phyloP scores from a whole-genome alignment of 352 stramenopile species.

The Nothophytophthora sp. region DNA sequence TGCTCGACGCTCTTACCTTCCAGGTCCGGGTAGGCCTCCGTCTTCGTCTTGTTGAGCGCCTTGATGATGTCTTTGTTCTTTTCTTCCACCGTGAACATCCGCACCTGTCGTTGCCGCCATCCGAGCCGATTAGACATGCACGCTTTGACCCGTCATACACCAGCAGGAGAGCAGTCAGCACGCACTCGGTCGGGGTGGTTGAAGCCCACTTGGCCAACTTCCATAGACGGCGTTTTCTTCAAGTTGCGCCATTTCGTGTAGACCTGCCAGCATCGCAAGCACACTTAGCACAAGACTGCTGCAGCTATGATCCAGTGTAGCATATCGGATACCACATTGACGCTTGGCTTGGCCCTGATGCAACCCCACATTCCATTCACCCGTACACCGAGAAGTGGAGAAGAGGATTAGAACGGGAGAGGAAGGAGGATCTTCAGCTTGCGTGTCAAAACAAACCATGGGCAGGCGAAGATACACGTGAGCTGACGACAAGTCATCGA shows the following conservation, averaged over 20 bases:
- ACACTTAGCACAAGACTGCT: not conserved
- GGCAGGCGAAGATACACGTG: constrained; percentile 98
- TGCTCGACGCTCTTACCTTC: no score
- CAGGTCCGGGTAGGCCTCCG: constrained; percentile 70
- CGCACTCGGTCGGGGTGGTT: constrained; percentile 66
- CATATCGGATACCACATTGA: constrained; percentile 79
- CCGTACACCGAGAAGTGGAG: not conserved
- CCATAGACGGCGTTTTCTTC: constrained; percentile 90
- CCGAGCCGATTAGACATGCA: no score
- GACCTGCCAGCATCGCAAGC: constrained; percentile 40
- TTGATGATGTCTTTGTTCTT: constrained; percentile 90
- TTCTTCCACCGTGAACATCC: constrained; percentile 71
- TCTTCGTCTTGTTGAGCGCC: constrained; percentile 86
- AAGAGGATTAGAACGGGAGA: no score
- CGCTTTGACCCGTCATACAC: no score
- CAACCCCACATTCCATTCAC: not conserved
- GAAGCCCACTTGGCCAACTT: constrained; percentile 90
- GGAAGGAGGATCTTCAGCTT: no score
- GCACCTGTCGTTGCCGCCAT: constrained; percentile 39
- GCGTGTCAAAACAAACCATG: constrained; percentile 39
- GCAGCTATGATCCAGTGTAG: no score
- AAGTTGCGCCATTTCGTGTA: constrained; percentile 95
- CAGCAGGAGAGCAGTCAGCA: no score
- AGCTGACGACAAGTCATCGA: constrained; percentile 97
- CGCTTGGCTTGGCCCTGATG: constrained; percentile 64